These are phyloP conservation scores for Mycosphaerella arachidis DNA, from an alignment of 2,329 filamentous ascomycete species.

Conservation along the genomic window DNA sequence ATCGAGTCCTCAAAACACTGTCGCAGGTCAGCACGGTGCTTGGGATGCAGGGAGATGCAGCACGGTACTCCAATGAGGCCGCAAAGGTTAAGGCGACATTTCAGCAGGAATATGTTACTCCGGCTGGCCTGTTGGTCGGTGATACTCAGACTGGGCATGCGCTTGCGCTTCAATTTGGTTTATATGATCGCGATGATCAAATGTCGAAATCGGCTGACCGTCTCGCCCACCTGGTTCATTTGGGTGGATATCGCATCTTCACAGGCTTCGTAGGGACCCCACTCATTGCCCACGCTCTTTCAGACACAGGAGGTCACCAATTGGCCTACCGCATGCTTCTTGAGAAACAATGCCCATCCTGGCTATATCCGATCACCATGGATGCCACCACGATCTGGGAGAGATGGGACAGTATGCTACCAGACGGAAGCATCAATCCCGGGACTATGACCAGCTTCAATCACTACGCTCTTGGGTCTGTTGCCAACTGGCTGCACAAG, in stretches of 20 bases:
- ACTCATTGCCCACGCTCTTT: conserved; percentile 8
- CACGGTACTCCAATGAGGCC: conserved; percentile 30
- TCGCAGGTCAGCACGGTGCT: no score
- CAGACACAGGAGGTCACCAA: neutral
- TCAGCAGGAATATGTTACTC: conserved; percentile 28
- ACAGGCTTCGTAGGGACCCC: conserved; percentile 59
- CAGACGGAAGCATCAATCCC: conserved; percentile 43
- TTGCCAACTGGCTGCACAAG: conserved; percentile 46
- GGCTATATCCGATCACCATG: conserved; percentile 48
- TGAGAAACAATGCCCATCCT: conserved; percentile 43
- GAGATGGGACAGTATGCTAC: conserved; percentile 47
- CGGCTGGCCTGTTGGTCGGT: conserved; percentile 26
- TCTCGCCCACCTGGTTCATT: conserved; percentile 20
- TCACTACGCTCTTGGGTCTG: conserved; percentile 49
- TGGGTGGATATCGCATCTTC: conserved; percentile 18
- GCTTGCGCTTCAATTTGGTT: conserved; percentile 27
- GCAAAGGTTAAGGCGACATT: conserved; percentile 29
- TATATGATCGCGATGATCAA: conserved; percentile 20
- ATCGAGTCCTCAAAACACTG: no score
- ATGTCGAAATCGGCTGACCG: conserved; percentile 18
- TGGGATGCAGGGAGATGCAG: conserved; percentile 22
- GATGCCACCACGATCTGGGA: conserved; percentile 50
- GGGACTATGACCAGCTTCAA: conserved; percentile 46
- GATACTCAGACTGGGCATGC: conserved; percentile 34
- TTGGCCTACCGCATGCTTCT: conserved; percentile 46